phyloP scores from a whole-genome alignment of 352 stramenopile genomes.

The Pythium guiyangense region DNA sequence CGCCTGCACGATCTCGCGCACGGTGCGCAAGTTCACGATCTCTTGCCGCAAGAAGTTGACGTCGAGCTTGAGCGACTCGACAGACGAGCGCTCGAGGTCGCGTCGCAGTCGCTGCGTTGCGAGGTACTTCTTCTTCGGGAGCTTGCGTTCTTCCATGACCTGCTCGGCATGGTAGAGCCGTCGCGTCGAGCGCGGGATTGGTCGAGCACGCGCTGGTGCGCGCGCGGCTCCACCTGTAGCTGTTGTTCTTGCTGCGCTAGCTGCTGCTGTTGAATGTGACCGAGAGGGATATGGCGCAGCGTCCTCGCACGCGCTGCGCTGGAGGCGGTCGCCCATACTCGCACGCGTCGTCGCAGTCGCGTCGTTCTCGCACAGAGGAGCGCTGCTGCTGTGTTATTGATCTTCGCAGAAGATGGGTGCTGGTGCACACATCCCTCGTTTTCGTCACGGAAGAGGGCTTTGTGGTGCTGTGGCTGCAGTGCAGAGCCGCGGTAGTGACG shows the following conservation, averaged over 20 bases:
- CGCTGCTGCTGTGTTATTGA: too few species aligned
- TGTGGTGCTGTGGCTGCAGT: too few species aligned
- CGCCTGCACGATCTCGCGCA: conserved; percentile 17
- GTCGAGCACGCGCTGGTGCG: background rate
- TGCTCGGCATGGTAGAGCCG: conserved; percentile 21
- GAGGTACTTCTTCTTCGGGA: conserved; percentile 31
- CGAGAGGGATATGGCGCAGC: too few species aligned
- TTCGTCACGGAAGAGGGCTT: too few species aligned
- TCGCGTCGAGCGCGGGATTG: conserved; percentile 2
- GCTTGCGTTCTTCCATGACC: conserved; percentile 19
- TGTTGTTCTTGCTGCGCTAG: background rate
- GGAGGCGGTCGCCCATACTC: too few species aligned
- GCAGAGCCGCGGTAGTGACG: too few species aligned
- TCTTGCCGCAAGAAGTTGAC: conserved; percentile 26
- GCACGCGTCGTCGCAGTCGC: too few species aligned
- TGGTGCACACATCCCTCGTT: too few species aligned
- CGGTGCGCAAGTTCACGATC: conserved; percentile 21
- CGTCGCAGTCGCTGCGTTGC: conserved; percentile 24
- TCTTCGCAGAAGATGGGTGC: too few species aligned
- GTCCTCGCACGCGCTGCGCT: too few species aligned
- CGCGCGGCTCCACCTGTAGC: background rate
- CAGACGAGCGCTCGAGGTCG: conserved; percentile 21
- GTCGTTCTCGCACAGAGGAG: too few species aligned
- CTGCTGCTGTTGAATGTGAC: too few species aligned
- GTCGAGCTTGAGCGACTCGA: conserved; percentile 21